A percentile compares a stretch with the other conserved stretches of the same genome.
phyloP scores from a whole-genome alignment of 371 early-diverging fungal genomes.

The Circinella umbellata region DNA sequence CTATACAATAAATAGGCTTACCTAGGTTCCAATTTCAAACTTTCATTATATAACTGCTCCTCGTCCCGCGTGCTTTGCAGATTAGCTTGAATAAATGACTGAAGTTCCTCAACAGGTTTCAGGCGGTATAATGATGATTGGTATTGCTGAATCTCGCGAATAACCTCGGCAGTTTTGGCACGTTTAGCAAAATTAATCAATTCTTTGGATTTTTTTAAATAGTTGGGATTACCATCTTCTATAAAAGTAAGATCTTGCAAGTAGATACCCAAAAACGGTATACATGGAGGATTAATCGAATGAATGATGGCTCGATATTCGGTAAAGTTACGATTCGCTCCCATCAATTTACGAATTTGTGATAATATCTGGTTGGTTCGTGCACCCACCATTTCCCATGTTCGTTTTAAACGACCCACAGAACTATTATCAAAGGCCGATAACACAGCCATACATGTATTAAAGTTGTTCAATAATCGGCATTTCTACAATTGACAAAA shows the following conservation, averaged over 20 bases:
- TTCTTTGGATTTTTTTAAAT: slow-evolving; percentile 56
- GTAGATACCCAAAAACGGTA: slow-evolving; percentile 93
- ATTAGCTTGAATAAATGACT: slow-evolving; percentile 69
- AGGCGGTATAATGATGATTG: slow-evolving; percentile 85
- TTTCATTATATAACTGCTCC: slow-evolving; percentile 74
- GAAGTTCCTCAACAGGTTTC: slow-evolving; percentile 83
- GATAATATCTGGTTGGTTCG: slow-evolving; percentile 45
- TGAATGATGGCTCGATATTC: slow-evolving; percentile 88
- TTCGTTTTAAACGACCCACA: slow-evolving; percentile 86
- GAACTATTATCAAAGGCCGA: slow-evolving; percentile 91
- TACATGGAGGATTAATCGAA: slow-evolving; percentile 89
- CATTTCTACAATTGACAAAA: slow-evolving; percentile 31
- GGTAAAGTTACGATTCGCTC: slow-evolving; percentile 81
- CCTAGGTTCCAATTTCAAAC: slow-evolving; percentile 84
- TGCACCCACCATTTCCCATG: slow-evolving; percentile 53
- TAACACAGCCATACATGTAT: slow-evolving; percentile 88
- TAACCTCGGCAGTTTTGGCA: slow-evolving; percentile 87
- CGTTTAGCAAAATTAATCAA: slow-evolving; percentile 95
- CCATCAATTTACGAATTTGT: slow-evolving; percentile 73
- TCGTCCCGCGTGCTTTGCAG: slow-evolving; percentile 58
- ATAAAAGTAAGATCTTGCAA: slow-evolving; percentile 94
- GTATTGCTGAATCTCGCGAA: slow-evolving; percentile 93
- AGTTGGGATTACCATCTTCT: slow-evolving; percentile 89
- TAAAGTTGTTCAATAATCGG: slow-evolving; percentile 72
- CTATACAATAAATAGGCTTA: slow-evolving; percentile 20